Percentiles rank a stretch among this genome's conserved stretches.
These are phyloP conservation scores for Hirschioporus abietinus DNA, from an alignment of 768 basidiomycete genomes.

Conservation along the genomic window DNA sequence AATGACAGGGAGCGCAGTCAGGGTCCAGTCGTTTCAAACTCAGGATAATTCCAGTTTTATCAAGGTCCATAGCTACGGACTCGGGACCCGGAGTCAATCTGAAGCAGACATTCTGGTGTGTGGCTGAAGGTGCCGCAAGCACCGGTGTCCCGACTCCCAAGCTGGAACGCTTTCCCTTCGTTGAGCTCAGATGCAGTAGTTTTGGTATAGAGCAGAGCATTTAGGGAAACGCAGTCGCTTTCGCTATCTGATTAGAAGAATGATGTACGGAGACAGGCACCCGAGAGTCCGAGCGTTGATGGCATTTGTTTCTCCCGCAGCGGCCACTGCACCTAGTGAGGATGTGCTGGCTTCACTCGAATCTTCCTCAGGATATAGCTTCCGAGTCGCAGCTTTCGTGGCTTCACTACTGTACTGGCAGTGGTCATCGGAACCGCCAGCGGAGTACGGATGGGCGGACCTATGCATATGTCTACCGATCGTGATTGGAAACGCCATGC, in stretches of 20 bases:
- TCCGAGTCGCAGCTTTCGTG: too few species aligned
- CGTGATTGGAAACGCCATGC: not conserved
- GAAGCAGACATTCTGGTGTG: not conserved
- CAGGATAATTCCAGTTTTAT: not conserved
- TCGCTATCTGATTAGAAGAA: not conserved
- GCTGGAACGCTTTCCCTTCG: not conserved
- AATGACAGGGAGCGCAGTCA: not conserved
- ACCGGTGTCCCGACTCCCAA: not conserved
- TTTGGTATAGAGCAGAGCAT: not conserved
- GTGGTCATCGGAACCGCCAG: not conserved
- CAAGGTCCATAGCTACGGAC: not conserved
- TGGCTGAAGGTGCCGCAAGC: not conserved
- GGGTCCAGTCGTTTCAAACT: not conserved
- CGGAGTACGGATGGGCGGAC: not conserved
- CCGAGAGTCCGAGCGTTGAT: not conserved
- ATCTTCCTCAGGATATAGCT: not conserved
- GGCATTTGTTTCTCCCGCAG: not conserved
- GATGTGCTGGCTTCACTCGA: not conserved
- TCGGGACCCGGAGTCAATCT: not conserved
- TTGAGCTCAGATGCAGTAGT: not conserved
- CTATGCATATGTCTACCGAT: too few species aligned
- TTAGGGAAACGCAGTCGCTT: not conserved
- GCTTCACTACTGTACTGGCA: too few species aligned
- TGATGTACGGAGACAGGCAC: not conserved
- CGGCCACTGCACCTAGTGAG: not conserved